Percentiles rank a stretch among this genome's conserved stretches.
Conservation (phyloP, 768 basidiomycete genomes). For the Termitomyces sp. region DNA sequence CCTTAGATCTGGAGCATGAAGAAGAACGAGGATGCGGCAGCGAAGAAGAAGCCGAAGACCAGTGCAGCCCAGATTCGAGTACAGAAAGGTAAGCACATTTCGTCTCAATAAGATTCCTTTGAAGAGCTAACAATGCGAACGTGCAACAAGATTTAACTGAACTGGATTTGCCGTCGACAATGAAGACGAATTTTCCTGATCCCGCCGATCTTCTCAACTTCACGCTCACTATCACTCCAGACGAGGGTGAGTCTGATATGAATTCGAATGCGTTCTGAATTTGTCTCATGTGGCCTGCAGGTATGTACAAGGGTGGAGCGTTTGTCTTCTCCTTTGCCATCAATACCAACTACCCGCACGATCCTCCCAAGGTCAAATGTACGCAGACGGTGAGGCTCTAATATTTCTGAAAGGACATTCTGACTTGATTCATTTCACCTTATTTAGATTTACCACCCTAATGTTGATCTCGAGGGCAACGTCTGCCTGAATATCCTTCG, state of each 20-base stretch:
- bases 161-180: conserved; percentile 91
- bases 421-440: not conserved
- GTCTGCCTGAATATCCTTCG: conserved; percentile 97
- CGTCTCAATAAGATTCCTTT: not conserved
- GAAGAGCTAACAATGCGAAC: not conserved
- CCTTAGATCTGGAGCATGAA: conserved; percentile 97
- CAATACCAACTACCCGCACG: conserved; percentile 98
- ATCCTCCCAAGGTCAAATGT: conserved; percentile 99
- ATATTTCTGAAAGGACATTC: not conserved
- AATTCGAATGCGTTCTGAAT: not conserved
- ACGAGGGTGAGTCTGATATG: conserved; percentile 70
- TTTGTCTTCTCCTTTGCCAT: conserved; percentile 95
- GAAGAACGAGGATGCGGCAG: conserved; percentile 97
- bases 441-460: conserved; percentile 94
- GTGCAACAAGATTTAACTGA: conserved; percentile 83
- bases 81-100: conserved; percentile 79
- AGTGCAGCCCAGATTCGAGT: conserved; percentile 97
- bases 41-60: conserved; percentile 98
- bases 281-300: conserved; percentile 33
- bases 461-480: conserved; percentile 96
- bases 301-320: conserved; percentile 96
- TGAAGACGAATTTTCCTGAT: conserved; percentile 94
- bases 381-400: conserved; percentile 70
- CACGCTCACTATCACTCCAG: conserved; percentile 89
- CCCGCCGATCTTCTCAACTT: conserved; percentile 95